Conservation (phyloP, 2,329 filamentous ascomycete genomes). For the Ophiostoma novo-ulmi region DNA sequence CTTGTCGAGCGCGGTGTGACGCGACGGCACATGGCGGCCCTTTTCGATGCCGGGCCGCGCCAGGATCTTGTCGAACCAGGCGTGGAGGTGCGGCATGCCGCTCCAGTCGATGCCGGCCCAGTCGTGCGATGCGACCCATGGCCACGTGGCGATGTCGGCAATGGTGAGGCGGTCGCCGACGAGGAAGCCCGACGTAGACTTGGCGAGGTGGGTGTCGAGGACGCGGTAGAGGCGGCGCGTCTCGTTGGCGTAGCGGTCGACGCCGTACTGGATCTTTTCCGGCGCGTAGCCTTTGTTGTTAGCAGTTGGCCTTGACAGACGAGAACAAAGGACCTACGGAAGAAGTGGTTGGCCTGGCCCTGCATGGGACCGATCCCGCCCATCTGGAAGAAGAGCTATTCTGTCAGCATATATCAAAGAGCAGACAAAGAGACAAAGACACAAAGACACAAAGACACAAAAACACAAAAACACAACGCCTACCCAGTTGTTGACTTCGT, state of each 20-base stretch:
- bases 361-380: constrained; percentile 79
- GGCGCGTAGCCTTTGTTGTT: constrained; percentile 60
- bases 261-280: constrained; percentile 74
- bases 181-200: constrained; percentile 52
- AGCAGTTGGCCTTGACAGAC: constrained; percentile 27
- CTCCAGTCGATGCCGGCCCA: constrained; percentile 65
- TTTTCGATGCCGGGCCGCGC: constrained; percentile 67
- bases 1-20: constrained; percentile 51
- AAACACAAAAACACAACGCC: background rate
- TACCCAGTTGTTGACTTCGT: constrained; percentile 75
- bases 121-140: constrained; percentile 61
- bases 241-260: constrained; percentile 78
- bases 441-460: background rate
- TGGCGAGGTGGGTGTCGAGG: constrained; percentile 64
- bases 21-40: constrained; percentile 62
- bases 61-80: constrained; percentile 69
- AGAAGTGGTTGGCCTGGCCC: constrained; percentile 78
- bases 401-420: background rate
- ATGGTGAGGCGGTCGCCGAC: constrained; percentile 66
- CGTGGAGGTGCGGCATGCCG: constrained; percentile 69
- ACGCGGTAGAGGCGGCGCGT: constrained; percentile 75
- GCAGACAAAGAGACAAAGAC: background rate
- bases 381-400: constrained; percentile 65
- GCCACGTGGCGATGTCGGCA: constrained; percentile 76
- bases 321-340: constrained; percentile 40